Percentiles rank a stretch among this genome's conserved stretches.
These are phyloP conservation scores for Ustilago shanxiensis DNA, from an alignment of 1,284 basidiomycete genomes.

Conservation along the genomic window DNA sequence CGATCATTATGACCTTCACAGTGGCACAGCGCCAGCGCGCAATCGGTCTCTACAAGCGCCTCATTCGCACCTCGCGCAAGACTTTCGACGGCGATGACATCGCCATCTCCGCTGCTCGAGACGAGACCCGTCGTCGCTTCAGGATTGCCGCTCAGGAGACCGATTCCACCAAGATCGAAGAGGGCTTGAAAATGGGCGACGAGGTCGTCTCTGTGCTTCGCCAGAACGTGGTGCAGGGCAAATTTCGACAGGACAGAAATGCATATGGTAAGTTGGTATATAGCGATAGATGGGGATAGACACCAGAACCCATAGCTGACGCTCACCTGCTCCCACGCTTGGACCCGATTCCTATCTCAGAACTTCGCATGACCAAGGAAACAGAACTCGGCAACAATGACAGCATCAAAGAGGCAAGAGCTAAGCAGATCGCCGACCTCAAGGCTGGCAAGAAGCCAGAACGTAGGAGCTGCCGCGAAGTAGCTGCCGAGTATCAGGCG, in stretches of 20 bases:
- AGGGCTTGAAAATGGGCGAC: slow-evolving; percentile 61
- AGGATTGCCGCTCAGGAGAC: slow-evolving; percentile 45
- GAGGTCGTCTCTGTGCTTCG: slow-evolving; percentile 62
- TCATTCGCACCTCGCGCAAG: slow-evolving; percentile 61
- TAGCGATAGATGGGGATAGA: no score
- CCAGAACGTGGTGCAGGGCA: slow-evolving; percentile 68
- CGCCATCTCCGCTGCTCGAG: slow-evolving; percentile 53
- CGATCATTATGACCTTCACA: slow-evolving; percentile 44
- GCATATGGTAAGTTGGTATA: slow-evolving; percentile 43
- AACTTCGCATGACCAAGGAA: slow-evolving; percentile 63
- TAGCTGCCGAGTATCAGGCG: slow-evolving; percentile 45
- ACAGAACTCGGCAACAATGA: slow-evolving; percentile 68
- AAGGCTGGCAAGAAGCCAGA: slow-evolving; percentile 57
- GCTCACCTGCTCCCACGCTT: background rate
- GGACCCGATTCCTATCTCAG: slow-evolving; percentile 14
- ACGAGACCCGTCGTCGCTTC: slow-evolving; percentile 59
- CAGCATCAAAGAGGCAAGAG: slow-evolving; percentile 60
- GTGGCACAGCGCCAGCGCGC: slow-evolving; percentile 58
- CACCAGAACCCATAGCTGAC: background rate
- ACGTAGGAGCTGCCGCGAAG: slow-evolving; percentile 48
- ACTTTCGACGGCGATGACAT: slow-evolving; percentile 58
- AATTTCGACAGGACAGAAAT: slow-evolving; percentile 46
- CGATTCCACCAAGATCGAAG: slow-evolving; percentile 57
- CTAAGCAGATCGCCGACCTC: slow-evolving; percentile 58
- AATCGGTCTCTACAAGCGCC: slow-evolving; percentile 62